Evolutionary conservation across 352 stramenopile genomes (phyloP).

Genomic region (Globisporangium perplexum): DNA sequence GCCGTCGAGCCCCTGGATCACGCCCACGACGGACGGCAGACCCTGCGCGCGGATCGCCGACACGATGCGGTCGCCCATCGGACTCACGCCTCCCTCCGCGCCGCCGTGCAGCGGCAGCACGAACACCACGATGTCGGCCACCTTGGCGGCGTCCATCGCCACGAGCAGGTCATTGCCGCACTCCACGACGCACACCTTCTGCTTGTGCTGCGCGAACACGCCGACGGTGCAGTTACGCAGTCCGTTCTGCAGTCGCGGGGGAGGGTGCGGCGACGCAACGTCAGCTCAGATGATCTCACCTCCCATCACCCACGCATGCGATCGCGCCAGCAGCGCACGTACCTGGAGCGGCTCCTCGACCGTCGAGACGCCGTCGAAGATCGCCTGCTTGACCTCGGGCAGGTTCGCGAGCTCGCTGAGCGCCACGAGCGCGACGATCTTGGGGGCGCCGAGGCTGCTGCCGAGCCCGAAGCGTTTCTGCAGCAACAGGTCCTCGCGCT

Average conservation of each 20-base stretch:
- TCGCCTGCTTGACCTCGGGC: constrained; percentile 47
- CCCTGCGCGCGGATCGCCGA: constrained; percentile 91
- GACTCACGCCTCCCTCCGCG: constrained; percentile 81
- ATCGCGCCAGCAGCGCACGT: no score
- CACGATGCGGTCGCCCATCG: constrained; percentile 85
- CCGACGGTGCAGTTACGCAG: constrained; percentile 65
- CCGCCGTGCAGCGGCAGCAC: constrained; percentile 73
- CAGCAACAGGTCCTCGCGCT: constrained; percentile 81
- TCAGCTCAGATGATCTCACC: background rate
- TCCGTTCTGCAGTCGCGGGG: constrained; percentile 15
- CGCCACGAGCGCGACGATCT: constrained; percentile 82
- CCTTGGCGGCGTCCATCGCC: constrained; percentile 81
- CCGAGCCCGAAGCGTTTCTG: constrained; percentile 79
- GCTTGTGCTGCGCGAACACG: constrained; percentile 81
- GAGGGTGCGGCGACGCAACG: constrained; percentile 1
- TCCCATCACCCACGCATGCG: no score
- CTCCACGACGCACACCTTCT: constrained; percentile 83
- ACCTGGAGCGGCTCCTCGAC: constrained; percentile 46
- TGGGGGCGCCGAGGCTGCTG: constrained; percentile 61
- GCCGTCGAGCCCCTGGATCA: constrained; percentile 80
- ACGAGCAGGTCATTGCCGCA: constrained; percentile 80
- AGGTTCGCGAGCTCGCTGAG: constrained; percentile 67
- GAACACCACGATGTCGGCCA: constrained; percentile 80
- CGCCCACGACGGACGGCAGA: constrained; percentile 81
- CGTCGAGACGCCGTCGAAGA: constrained; percentile 53